Evolutionary conservation across 179 eudicot species (phyloP), one percentile per base, ranked within the genome.

Genomic region (Beta macrorhiza): DNA sequence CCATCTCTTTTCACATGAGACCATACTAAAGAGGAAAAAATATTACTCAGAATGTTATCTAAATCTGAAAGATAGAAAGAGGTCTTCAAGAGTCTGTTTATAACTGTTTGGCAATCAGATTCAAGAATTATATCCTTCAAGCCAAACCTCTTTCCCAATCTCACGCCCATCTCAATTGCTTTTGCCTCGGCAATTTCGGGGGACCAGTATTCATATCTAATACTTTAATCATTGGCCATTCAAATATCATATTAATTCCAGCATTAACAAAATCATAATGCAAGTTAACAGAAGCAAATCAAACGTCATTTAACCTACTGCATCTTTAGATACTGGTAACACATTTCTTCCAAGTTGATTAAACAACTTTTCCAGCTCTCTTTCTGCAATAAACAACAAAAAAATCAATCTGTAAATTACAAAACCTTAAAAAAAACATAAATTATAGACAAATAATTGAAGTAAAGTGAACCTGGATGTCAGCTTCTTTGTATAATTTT

Each of bases 301-400:
- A 70, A 47, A 45, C 12, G 11, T 45, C 9, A 70, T 45, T 29
- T 75, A 76, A 79, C 90, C 25, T 89, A 91, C 94, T 90, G 25
- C 70, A 76, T 75, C 77, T 79, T 79, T 65, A 90, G 56, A 85
- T 85, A 81, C 70, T 85, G 83, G 57, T 68, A 72, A 56, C 80
- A 91, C 81, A 90, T 77, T 70, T 87, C 90, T 85, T 90, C 95
- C 84, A 91, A 84, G 77, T 84, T 78, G 17, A 87, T 20, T 0
- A 79, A 77, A 85, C 83, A 86, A 19, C 77, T 74, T 81, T 82
- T 87, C 90, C 84, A 86, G 32, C 81, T 75, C 76, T 85, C 89
- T 58, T 79, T 82, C 95, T 90, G 86, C 87, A 86, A 68, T 75
- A 77, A 49, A 20, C 29, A 79, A 67, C 0, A 11, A 32, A 25